Base-by-base conservation (phyloP, 2,329 filamentous ascomycete species). In the Coniella lustricola region DNA sequence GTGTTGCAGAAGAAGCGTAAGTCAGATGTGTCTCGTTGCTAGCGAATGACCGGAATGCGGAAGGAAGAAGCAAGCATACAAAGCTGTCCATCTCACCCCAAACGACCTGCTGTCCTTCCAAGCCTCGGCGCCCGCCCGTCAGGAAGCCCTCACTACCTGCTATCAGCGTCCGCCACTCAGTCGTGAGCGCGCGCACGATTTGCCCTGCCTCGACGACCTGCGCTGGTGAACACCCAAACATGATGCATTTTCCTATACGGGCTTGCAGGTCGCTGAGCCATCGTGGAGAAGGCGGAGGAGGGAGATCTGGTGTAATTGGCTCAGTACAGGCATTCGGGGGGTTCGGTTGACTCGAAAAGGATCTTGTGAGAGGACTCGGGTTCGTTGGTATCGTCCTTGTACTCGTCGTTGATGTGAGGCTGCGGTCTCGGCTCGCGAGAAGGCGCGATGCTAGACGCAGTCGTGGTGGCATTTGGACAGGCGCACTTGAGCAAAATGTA, bases 71-170 rank as follows among this genome's bases (percentile, higher is more conserved):
- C n/a, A n/a, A 29, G 10, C 25, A 29, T 59, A 67, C 64, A 55
- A 67, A 64, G 56, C 70, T 66, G 68, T 88, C 87, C 85, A 90
- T 88, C 64, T 95, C 89, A 25, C 89, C 90, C 88, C 87, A 94
- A 0, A 80, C 81, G 20, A 94, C 83, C 55, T 75, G 73, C 51
- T 87, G 82, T 46, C 75, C 70, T 54, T 80, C 78, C 31, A 91
- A 61, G 0, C 86, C 78, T 44, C 80, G 72, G 56, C 77, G 74
- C 51, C 74, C 71, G 10, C 72, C 76, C 0, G 82, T 86, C 54
- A 93, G 64, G 62, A 82, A 94, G 0, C 88, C 87, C 59, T 91
- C 85, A 49, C 81, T 81, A 1, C 86, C 87, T 0, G 83, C 85
- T 25, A 86, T 67, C 49, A 93, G 67, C 55, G 80, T 77, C 37